phyloP scores from a whole-genome alignment of 2,329 filamentous ascomycete species.

The Triangularia verruculosa region DNA sequence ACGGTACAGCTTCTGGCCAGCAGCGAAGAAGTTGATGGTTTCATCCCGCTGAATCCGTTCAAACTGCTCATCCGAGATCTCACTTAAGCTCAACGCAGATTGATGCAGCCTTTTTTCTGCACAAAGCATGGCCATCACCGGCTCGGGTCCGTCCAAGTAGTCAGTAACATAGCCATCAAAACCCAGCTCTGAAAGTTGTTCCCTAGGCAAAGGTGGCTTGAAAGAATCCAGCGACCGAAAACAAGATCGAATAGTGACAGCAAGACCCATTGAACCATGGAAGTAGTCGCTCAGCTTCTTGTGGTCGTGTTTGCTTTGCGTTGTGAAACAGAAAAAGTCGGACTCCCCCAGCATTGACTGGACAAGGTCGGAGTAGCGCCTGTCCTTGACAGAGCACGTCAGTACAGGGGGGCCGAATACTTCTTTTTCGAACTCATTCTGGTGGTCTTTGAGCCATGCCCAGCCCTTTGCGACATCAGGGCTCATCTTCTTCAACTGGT shows the following conservation, averaged over 20 bases:
- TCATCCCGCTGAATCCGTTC: constrained; percentile 57
- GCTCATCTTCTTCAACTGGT: constrained; percentile 59
- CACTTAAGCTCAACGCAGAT: constrained; percentile 61
- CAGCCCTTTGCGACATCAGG: constrained; percentile 67
- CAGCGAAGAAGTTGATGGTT: constrained; percentile 66
- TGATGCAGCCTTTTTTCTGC: constrained; percentile 65
- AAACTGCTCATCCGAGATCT: constrained; percentile 66
- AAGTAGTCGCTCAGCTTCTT: constrained; percentile 66
- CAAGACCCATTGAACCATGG: constrained; percentile 60
- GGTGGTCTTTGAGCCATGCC: constrained; percentile 77
- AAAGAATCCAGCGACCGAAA: constrained; percentile 53
- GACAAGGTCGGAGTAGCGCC: constrained; percentile 57
- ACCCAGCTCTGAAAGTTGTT: constrained; percentile 57
- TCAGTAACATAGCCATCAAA: constrained; percentile 81
- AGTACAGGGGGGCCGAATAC: constrained; percentile 81
- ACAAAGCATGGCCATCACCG: constrained; percentile 86
- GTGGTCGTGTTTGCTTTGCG: constrained; percentile 73
- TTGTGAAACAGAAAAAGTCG: constrained; percentile 68
- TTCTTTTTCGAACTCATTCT: constrained; percentile 65
- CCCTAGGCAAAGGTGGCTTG: constrained; percentile 49
- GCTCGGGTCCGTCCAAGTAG: constrained; percentile 73
- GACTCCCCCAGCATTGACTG: constrained; percentile 50
- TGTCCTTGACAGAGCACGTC: constrained; percentile 74
- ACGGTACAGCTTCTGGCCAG: constrained; percentile 60
- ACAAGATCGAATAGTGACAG: constrained; percentile 69